Evolutionary conservation across 805 yeast species (phyloP), one percentile per base, ranked within the genome.

Genomic region (Ogataea dorogensis): DNA sequence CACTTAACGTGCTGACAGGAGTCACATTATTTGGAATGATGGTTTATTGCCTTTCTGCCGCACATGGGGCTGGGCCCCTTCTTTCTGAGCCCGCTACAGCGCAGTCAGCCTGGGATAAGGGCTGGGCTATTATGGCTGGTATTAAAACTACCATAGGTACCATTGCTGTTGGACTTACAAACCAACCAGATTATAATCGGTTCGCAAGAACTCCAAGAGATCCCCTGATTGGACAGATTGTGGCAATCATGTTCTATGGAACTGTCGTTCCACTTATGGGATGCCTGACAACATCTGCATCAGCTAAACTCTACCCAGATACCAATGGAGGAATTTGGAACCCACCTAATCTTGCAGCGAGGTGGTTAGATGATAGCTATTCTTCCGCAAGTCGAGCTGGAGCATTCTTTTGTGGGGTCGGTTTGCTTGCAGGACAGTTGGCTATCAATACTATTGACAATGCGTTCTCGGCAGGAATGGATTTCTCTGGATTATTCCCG

Each of bases 391-490:
- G 67, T 11, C 62, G 79, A 36, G 75, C 74, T 17, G 79, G 69
- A 6, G 68, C 71, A 2, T 72, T 73, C 50, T 73, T 67, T 45
- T 56, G 63, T 36, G 71, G 71, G 4, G 41, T 63, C 1, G 58
- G 67, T 3, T 60, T 67, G 36, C 52, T 56, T 8, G 42, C 45
- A 5, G 45, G 69, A 4, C 72, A 68, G 41, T 46, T 68, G 33
- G 55, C 66, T 9, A 63, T 66, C 44, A 66, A 65, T 36, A 59
- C 65, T 16, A 54, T 65, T 13, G 62, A 63, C 26, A 59, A 63
- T 33, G 68, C 68, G 25, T 57, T 67, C 26, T 61, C 73, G 29
- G 73, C 73, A 9, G 77, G 75, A 12, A 74, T 71, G 61, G 78
- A 73, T 42, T 46, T 74, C 44, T 67, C 74, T 17, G 77, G 71